Evolutionary conservation across 148 eudicot genomes (phyloP).

Genomic region (Vaccinium darrowii): DNA sequence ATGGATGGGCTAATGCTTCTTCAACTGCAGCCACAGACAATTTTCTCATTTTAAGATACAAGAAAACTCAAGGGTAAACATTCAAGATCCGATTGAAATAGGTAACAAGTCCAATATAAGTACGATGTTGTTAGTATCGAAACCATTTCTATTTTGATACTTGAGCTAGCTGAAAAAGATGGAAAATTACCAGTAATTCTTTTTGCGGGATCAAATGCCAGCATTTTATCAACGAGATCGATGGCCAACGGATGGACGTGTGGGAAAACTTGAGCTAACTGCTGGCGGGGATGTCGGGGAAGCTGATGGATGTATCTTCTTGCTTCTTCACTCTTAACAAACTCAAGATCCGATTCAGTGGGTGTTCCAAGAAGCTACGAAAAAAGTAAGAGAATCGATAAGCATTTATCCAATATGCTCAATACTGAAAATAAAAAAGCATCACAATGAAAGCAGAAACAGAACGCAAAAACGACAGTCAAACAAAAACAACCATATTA

Average conservation of each 20-base stretch:
- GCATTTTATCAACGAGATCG: conserved; percentile 82
- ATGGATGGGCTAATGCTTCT: conserved; percentile 83
- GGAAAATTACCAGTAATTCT: conserved; percentile 68
- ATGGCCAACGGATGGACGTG: conserved; percentile 76
- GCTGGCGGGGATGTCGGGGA: conserved; percentile 61
- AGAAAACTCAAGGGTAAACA: background rate
- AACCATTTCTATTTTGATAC: background rate
- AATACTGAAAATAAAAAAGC: background rate
- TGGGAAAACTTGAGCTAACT: conserved; percentile 54
- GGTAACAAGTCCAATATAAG: background rate
- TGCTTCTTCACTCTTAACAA: conserved; percentile 72
- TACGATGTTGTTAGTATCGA: background rate
- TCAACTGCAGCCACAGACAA: conserved; percentile 56
- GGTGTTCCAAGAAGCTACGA: conserved; percentile 82
- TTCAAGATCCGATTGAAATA: background rate
- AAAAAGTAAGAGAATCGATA: conserved; percentile 10
- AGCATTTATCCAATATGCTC: conserved; percentile 9
- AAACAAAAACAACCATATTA: background rate
- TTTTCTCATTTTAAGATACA: background rate
- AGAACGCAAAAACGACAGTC: background rate
- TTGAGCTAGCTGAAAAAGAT: background rate
- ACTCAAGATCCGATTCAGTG: conserved; percentile 65
- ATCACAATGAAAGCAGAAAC: background rate
- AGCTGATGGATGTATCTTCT: conserved; percentile 69
- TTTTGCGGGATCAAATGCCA: conserved; percentile 72